Evolutionary conservation across 108 stramenopile genomes (phyloP), one percentile per base, ranked within the genome.

Genomic region (Aurantiochytrium sp.): DNA sequence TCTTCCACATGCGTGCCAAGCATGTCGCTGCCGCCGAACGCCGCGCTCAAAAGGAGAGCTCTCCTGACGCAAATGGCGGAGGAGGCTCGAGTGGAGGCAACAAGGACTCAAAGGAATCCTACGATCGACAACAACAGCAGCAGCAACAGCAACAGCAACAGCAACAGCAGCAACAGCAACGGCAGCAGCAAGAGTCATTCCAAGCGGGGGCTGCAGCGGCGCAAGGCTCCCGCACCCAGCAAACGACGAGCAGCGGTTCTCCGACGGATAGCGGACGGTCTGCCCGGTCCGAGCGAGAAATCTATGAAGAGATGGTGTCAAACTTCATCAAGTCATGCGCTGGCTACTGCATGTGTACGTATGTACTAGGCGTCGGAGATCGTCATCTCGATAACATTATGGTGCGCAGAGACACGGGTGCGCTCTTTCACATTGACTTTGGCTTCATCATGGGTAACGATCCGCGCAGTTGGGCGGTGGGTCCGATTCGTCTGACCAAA

Each of bases 291-390:
- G 89, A 90, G n/a, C 25, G 89, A 21, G 93, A 89, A 5, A 88
- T 95, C 51, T 64, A 88, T 14, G 89, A 93, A 8, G 91, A 93
- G 29, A 97, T 96, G 6, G 95, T 97, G 94, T 95, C 96, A 60
- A 97, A 93, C 1, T 99, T 97, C 90, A 96, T 98, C 60, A 95
- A 96, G 89, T 96, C 95, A 88, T 98, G 98, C 73, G 99, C 99
- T 19, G 98, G 98, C 10, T 99, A 98, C 93, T 97, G 97, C 91
- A 98, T 99, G 58, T 96, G 98, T 42, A 99, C 98, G 5, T 99
- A 98, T 89, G 72, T 99, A 28, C 91, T 99, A 69, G 95, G 96
- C 14, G 95, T 97, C 58, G 97, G 97, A 14, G 95, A 95, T 60
- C 89, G 95, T 57, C 97, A 97, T 88, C 89, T 96, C 60, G 97